phyloP scores from a whole-genome alignment of 805 yeast species.

The Candida pseudofarinosa region DNA sequence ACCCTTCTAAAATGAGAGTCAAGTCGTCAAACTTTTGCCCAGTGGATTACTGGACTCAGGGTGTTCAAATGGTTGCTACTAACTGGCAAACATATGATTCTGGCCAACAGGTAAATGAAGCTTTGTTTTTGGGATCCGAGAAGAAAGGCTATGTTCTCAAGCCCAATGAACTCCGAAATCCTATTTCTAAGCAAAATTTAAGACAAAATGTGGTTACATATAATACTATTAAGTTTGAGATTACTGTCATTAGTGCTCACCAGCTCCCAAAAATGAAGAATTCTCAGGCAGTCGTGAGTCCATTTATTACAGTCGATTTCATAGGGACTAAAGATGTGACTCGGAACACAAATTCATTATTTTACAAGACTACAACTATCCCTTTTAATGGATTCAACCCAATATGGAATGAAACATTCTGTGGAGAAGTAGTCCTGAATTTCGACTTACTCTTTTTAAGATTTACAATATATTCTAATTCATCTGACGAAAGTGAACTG shows the following conservation, averaged over 20 bases:
- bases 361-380: slow-evolving; percentile 27
- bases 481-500: slow-evolving; percentile 19
- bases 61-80: slow-evolving; percentile 93
- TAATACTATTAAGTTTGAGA: slow-evolving; percentile 12
- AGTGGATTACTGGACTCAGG: slow-evolving; percentile 72
- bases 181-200: slow-evolving; percentile 22
- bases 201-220: slow-evolving; percentile 2
- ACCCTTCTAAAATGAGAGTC: slow-evolving; percentile 77
- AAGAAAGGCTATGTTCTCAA: slow-evolving; percentile 76
- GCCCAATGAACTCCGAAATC: slow-evolving; percentile 47
- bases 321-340: slow-evolving; percentile 39
- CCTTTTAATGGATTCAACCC: slow-evolving; percentile 84
- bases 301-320: slow-evolving; percentile 59
- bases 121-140: slow-evolving; percentile 62
- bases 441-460: slow-evolving; percentile 52
- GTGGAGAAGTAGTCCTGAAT: slow-evolving; percentile 36
- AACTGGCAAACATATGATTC: slow-evolving; percentile 93
- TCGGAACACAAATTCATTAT: slow-evolving; percentile 18
- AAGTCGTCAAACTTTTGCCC: slow-evolving; percentile 83
- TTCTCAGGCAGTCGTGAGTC: slow-evolving; percentile 46
- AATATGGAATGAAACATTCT: slow-evolving; percentile 60
- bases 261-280: slow-evolving; percentile 64
- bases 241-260: slow-evolving; percentile 71
- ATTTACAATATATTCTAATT: slow-evolving; percentile 41
- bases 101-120: slow-evolving; percentile 85